Conservation (phyloP, 495 filamentous ascomycete genomes). For the Pyronema domesticum region DNA sequence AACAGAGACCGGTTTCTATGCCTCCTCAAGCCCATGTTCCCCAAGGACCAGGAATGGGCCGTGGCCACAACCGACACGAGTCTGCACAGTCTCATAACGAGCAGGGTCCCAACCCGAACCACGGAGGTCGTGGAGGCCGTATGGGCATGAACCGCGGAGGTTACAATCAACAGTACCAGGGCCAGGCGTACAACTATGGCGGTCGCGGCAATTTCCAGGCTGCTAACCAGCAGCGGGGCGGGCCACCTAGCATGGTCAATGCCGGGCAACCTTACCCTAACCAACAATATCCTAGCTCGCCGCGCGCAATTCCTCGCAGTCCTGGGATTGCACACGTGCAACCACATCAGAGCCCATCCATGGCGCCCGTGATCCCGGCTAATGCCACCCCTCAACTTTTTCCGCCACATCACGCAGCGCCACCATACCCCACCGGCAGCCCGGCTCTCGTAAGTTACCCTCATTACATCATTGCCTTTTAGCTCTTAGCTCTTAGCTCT, state of each 20-base stretch:
- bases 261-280: neutral
- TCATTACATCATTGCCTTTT: too few relatives aligned
- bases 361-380: slow-evolving; percentile 10
- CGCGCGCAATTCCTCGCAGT: slow-evolving; percentile 14
- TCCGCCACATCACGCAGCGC: slow-evolving; percentile 2
- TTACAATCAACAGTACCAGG: slow-evolving; percentile 13
- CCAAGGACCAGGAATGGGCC: slow-evolving; percentile 10
- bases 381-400: slow-evolving; percentile 16
- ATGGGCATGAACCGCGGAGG: neutral
- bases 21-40: slow-evolving; percentile 12
- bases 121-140: slow-evolving; percentile 10
- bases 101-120: slow-evolving; percentile 9
- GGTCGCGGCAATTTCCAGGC: slow-evolving; percentile 11
- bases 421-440: neutral
- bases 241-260: slow-evolving; percentile 12
- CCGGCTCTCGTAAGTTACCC: too few relatives aligned
- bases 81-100: slow-evolving; percentile 19
- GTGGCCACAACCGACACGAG: slow-evolving; percentile 18
- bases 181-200: slow-evolving; percentile 11
- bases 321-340: slow-evolving; percentile 19
- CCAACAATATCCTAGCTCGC: slow-evolving; percentile 13
- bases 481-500: neutral
- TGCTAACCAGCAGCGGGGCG: slow-evolving; percentile 15
- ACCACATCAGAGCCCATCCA: slow-evolving; percentile 7
- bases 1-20: slow-evolving; percentile 18